A percentile compares a stretch with the other conserved stretches of the same genome.
These are phyloP conservation scores for Uronychia setigera DNA, from an alignment of 73 alveolate genomes.

Conservation along the genomic window DNA sequence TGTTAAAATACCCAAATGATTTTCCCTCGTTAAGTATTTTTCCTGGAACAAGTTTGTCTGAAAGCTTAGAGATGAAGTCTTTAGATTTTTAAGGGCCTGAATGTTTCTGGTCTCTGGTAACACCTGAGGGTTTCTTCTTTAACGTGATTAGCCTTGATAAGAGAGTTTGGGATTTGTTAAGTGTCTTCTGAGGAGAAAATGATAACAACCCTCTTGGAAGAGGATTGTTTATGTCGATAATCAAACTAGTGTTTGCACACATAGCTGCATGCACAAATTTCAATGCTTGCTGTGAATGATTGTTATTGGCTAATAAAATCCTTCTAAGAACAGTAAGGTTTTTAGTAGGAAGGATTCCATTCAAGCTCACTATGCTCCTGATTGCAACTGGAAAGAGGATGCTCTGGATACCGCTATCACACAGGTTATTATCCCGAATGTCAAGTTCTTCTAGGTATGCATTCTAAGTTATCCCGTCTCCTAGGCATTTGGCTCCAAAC, in stretches of 20 bases:
- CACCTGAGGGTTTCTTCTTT: too few relatives aligned
- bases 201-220: background rate
- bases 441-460: background rate
- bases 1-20: background rate
- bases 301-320: background rate
- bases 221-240: background rate
- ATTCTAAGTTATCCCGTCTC: background rate
- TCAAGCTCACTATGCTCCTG: background rate
- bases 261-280: background rate
- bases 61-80: too few relatives aligned
- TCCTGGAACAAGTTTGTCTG: too few relatives aligned
- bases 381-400: background rate
- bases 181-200: background rate
- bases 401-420: background rate
- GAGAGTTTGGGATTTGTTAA: too few relatives aligned
- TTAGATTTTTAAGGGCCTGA: too few relatives aligned
- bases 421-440: background rate
- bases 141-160: too few relatives aligned
- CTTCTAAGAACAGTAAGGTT: background rate
- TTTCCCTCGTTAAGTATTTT: too few relatives aligned
- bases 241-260: background rate
- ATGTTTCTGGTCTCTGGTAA: too few relatives aligned
- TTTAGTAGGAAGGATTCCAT: background rate
- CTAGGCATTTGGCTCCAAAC: background rate
- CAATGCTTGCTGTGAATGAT: background rate